Conservation (phyloP, 108 stramenopile species). For the Seminavis robusta region DNA sequence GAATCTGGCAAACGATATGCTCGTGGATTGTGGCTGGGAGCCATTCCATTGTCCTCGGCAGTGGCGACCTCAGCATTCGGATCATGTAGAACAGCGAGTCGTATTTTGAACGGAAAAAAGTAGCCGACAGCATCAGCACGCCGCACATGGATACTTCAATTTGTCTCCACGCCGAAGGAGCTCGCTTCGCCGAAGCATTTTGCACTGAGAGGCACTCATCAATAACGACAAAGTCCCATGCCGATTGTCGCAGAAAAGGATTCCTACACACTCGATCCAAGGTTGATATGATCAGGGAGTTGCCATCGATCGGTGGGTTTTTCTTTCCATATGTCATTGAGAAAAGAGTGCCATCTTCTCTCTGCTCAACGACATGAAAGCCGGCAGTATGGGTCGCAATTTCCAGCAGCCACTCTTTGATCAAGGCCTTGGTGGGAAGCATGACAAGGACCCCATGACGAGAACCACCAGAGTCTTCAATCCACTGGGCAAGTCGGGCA, state of each 20-base stretch:
- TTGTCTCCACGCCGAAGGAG: neutral
- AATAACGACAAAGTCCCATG: conserved; percentile 2
- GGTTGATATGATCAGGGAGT: neutral
- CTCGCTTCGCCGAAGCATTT: neutral
- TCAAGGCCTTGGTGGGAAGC: conserved; percentile 2
- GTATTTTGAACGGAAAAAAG: conserved; percentile 2
- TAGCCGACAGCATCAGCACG: conserved; percentile 1
- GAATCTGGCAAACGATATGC: conserved; percentile 1
- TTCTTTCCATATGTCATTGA: neutral
- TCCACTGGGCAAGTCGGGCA: neutral
- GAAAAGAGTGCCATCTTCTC: conserved; percentile 1
- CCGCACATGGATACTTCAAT: neutral
- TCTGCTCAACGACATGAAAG: conserved; percentile 3
- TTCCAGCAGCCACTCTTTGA: neutral
- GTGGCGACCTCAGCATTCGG: conserved; percentile 4
- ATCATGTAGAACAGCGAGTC: conserved; percentile 5
- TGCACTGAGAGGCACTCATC: conserved; percentile 4
- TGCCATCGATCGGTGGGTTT: neutral
- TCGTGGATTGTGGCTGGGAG: conserved; percentile 4
- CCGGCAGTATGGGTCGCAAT: neutral
- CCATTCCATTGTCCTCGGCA: neutral
- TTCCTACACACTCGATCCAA: conserved; percentile 3
- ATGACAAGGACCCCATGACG: neutral
- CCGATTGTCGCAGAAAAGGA: neutral
- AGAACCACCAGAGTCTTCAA: neutral